Conservation (phyloP, 331 rosid species). For the Malus hybrid region DNA sequence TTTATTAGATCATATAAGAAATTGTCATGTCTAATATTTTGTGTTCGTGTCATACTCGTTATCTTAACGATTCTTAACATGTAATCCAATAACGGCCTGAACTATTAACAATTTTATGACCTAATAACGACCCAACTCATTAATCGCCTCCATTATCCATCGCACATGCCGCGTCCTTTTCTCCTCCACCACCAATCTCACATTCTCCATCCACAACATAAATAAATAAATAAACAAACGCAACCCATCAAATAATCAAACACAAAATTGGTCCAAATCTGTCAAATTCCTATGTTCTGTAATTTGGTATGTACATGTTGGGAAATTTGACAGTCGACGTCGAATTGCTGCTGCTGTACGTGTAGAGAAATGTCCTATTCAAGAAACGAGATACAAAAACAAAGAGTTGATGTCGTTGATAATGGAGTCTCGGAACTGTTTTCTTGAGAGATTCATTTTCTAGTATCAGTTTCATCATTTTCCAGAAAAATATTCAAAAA, state of each 20-base stretch:
- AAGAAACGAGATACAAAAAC: constrained; percentile 42
- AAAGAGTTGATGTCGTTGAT: constrained; percentile 6
- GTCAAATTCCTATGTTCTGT: neutral
- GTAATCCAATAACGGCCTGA: too few species aligned
- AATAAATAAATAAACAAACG: neutral
- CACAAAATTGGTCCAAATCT: neutral
- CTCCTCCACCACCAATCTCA: constrained; percentile 54
- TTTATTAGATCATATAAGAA: too few species aligned
- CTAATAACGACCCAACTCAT: neutral
- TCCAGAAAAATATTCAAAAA: constrained; percentile 19
- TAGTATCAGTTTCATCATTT: constrained; percentile 48
- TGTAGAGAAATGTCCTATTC: constrained; percentile 57
- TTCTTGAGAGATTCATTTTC: constrained; percentile 33
- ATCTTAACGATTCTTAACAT: too few species aligned
- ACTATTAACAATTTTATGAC: too few species aligned
- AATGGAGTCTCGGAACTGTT: constrained; percentile 48
- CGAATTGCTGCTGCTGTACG: constrained; percentile 62
- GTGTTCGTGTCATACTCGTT: fast-evolving
- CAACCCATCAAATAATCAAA: neutral
- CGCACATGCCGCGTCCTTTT: constrained; percentile 46
- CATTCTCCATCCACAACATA: constrained; percentile 57
- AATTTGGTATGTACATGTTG: constrained; percentile 43
- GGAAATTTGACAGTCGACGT: constrained; percentile 45
- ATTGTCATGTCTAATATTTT: too few species aligned
- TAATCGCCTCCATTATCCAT: constrained; percentile 45